phyloP scores from a whole-genome alignment of 2,329 filamentous ascomycete species.

The Pyrenophora graminea region DNA sequence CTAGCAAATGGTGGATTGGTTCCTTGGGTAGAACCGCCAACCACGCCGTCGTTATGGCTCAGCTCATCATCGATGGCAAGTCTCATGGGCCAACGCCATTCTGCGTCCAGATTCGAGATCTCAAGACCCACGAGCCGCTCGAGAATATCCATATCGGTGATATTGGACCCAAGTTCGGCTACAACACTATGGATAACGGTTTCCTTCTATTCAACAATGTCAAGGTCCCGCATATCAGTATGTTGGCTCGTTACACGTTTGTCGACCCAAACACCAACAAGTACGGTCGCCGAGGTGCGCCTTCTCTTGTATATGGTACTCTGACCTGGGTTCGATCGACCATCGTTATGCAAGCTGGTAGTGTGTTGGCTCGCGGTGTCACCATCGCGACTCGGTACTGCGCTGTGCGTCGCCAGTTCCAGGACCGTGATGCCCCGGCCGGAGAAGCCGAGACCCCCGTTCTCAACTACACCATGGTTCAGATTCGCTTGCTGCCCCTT shows the following conservation, averaged over 20 bases:
- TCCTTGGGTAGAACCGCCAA: constrained; percentile 76
- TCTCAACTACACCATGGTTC: constrained; percentile 80
- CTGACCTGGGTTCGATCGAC: constrained; percentile 75
- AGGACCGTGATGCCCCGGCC: constrained; percentile 69
- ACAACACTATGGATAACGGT: constrained; percentile 82
- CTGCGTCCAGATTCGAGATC: constrained; percentile 68
- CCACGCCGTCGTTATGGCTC: constrained; percentile 78
- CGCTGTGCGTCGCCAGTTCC: constrained; percentile 75
- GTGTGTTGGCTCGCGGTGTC: constrained; percentile 72
- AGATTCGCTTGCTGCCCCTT: constrained; percentile 72
- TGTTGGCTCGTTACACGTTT: constrained; percentile 71
- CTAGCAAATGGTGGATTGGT: constrained; percentile 86
- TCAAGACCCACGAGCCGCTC: constrained; percentile 56
- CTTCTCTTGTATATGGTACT: constrained; percentile 73
- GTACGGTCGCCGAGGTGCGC: constrained; percentile 68
- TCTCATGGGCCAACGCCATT: constrained; percentile 76
- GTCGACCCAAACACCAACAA: constrained; percentile 70
- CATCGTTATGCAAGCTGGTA: constrained; percentile 74
- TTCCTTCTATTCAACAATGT: constrained; percentile 77
- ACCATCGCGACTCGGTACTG: constrained; percentile 78
- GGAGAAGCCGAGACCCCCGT: constrained; percentile 72
- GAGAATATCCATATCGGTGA: constrained; percentile 70
- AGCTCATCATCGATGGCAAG: constrained; percentile 71
- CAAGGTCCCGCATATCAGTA: constrained; percentile 74
- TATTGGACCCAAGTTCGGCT: constrained; percentile 79